Evolutionary conservation across 164 flowering plant species (phyloP).

Genomic region (Litsea cubeba): DNA sequence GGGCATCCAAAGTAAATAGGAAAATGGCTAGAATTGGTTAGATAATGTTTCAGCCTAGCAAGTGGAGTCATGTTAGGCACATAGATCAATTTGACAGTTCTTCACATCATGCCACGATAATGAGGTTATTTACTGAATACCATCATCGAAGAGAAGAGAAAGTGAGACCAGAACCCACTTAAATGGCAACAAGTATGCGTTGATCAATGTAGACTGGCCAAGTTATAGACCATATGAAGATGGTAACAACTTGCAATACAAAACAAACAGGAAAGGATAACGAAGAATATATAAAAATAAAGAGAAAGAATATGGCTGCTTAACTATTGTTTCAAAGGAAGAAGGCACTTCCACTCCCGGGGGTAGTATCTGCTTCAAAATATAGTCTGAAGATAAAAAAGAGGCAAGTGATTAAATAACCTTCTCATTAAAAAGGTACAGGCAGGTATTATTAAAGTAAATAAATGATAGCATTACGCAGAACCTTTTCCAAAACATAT

Average conservation of each 20-base stretch:
- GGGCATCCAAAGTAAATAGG: not conserved
- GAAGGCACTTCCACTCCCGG: constrained; percentile 87
- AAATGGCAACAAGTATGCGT: not conserved
- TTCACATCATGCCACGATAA: too few species aligned
- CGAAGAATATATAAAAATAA: not conserved
- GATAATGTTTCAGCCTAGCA: too few species aligned
- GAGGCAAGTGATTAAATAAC: not conserved
- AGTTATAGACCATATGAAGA: not conserved
- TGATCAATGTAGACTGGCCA: not conserved
- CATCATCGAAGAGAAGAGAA: not conserved
- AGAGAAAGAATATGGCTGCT: constrained; percentile 32
- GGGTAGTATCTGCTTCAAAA: constrained; percentile 90
- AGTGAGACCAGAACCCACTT: not conserved
- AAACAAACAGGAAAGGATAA: not conserved
- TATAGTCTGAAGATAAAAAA: constrained; percentile 50
- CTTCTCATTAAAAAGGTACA: not conserved
- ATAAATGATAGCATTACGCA: too few species aligned
- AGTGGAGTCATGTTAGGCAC: too few species aligned
- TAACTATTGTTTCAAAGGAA: constrained; percentile 98
- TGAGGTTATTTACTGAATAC: too few species aligned
- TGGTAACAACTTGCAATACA: not conserved
- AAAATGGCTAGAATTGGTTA: not conserved
- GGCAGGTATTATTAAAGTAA: too few species aligned
- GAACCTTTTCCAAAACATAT: too few species aligned
- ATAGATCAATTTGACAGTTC: too few species aligned